Conservation (phyloP, 208 protist species). For the Jaenimonas drosophilae region DNA sequence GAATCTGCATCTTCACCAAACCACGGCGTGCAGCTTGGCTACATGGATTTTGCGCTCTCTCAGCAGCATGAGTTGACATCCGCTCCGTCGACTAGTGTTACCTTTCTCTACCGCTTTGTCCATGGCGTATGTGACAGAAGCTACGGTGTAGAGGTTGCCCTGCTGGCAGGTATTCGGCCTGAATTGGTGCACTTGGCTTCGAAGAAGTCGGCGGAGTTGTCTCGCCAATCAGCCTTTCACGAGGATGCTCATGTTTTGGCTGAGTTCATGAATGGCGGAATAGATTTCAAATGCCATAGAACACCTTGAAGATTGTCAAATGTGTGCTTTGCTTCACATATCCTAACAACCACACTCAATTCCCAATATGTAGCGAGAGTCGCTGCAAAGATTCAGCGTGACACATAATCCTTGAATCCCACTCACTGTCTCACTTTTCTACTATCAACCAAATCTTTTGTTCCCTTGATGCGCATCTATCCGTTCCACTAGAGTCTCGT, state of each 20-base stretch:
- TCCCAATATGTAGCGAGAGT: background rate
- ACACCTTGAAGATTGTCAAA: conserved; percentile 1
- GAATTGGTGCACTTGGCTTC: conserved; percentile 43
- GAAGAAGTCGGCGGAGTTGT: conserved; percentile 49
- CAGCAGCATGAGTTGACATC: conserved; percentile 2
- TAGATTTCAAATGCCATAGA: background rate
- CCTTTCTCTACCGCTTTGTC: conserved; percentile 85
- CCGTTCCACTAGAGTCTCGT: too few species aligned
- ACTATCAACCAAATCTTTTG: background rate
- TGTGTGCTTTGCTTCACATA: background rate
- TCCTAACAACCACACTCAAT: background rate
- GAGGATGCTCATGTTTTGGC: conserved; percentile 32
- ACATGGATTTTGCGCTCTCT: conserved; percentile 79
- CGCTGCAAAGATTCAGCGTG: background rate
- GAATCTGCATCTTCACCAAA: too few species aligned
- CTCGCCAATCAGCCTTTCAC: conserved; percentile 37
- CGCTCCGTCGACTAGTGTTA: conserved; percentile 24
- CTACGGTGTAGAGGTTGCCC: conserved; percentile 90
- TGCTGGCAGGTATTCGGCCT: conserved; percentile 72
- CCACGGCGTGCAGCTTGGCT: conserved; percentile 54
- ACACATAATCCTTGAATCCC: background rate
- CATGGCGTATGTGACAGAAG: conserved; percentile 76
- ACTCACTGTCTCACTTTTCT: background rate
- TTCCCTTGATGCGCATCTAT: too few species aligned
- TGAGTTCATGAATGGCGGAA: conserved; percentile 10